Conservation (phyloP, 306 rosid genomes). For the Castanea crenata region DNA sequence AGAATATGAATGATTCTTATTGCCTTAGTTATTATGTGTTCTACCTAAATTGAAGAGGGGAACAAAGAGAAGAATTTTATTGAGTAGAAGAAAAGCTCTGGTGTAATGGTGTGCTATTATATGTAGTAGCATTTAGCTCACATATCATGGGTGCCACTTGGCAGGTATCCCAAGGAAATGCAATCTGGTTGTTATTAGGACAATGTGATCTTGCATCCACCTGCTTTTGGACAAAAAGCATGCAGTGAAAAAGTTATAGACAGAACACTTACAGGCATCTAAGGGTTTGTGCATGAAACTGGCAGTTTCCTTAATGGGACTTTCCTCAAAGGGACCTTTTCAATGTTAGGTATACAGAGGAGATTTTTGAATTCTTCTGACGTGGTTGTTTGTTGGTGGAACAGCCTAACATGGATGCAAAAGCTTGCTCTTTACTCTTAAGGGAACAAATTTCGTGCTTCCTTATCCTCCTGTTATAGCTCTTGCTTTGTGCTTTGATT, state of each 20-base stretch:
- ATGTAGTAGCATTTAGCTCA: neutral
- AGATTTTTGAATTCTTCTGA: neutral
- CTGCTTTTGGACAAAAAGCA: neutral
- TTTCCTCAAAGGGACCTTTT: neutral
- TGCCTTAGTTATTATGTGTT: neutral
- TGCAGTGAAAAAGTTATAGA: neutral
- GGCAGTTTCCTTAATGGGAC: neutral
- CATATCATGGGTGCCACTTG: slow-evolving; percentile 9
- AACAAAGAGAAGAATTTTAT: neutral
- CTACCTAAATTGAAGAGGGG: neutral
- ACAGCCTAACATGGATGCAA: neutral
- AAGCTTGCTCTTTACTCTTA: neutral
- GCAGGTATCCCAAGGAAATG: slow-evolving; percentile 6
- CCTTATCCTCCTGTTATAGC: neutral
- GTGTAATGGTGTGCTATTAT: neutral
- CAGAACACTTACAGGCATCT: neutral
- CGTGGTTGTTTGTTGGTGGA: slow-evolving; percentile 3
- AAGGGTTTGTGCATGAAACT: neutral
- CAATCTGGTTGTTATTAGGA: neutral
- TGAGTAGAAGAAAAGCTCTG: neutral
- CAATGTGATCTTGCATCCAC: neutral
- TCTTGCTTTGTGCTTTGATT: neutral
- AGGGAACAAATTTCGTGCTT: neutral
- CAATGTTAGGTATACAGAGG: neutral
- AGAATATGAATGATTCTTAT: neutral